These are phyloP conservation scores for Penicillium brasilianum DNA, from an alignment of 2,329 filamentous ascomycete species.

Conservation along the genomic window DNA sequence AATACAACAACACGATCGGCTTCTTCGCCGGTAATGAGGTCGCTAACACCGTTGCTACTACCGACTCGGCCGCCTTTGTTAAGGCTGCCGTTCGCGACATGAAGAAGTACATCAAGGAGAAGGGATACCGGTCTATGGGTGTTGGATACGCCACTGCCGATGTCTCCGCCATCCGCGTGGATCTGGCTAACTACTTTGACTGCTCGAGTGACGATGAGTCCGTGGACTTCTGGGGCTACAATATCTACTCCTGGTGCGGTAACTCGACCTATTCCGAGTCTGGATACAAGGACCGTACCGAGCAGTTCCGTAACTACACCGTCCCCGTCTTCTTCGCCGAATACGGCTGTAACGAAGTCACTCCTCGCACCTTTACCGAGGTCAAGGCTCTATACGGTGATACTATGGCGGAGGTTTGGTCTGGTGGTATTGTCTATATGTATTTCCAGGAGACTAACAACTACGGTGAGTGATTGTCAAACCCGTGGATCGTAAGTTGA, in stretches of 20 bases:
- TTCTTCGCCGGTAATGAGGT: conserved; percentile 99
- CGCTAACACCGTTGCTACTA: conserved; percentile 84
- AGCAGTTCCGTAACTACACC: conserved; percentile 84
- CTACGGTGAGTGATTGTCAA: conserved; percentile 30
- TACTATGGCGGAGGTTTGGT: conserved; percentile 83
- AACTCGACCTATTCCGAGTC: conserved; percentile 75
- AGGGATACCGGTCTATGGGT: conserved; percentile 75
- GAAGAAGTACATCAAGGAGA: conserved; percentile 84
- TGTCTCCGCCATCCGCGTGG: conserved; percentile 77
- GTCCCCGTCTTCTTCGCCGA: conserved; percentile 96
- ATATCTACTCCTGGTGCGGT: conserved; percentile 98
- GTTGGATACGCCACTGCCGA: conserved; percentile 95
- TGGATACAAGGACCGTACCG: conserved; percentile 77
- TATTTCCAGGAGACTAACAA: conserved; percentile 89
- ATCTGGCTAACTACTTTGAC: conserved; percentile 91
- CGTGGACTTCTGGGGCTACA: conserved; percentile 98
- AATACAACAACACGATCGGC: conserved; percentile 87
- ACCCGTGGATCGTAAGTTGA: background rate
- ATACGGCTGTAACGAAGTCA: conserved; percentile 84
- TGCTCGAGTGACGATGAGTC: conserved; percentile 68
- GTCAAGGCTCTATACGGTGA: conserved; percentile 77
- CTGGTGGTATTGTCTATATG: conserved; percentile 97
- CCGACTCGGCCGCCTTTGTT: conserved; percentile 84
- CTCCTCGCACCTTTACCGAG: conserved; percentile 78
- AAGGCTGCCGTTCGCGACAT: conserved; percentile 94